A percentile compares a stretch with the other conserved stretches of the same genome.
Evolutionary conservation across 164 flowering plant species (phyloP).

Genomic region (Vitis cinerea): DNA sequence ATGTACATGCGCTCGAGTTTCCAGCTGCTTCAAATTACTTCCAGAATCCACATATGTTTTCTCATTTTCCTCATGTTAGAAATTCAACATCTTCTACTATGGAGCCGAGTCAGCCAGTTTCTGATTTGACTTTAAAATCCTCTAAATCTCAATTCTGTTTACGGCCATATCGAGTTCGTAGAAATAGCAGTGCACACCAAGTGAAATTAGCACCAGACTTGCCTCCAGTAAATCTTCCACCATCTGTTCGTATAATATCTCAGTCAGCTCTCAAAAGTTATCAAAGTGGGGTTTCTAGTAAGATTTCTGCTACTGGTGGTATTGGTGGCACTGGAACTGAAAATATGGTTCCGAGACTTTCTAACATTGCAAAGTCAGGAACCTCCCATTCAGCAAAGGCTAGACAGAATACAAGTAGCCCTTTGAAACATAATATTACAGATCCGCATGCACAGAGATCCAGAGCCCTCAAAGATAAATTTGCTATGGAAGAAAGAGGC

Average conservation of each 20-base stretch:
- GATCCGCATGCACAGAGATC: constrained; percentile 22
- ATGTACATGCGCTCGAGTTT: constrained; percentile 16
- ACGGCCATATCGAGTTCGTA: constrained; percentile 60
- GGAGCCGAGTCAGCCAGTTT: constrained; percentile 22
- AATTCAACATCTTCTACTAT: constrained; percentile 16
- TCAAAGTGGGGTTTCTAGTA: constrained; percentile 30
- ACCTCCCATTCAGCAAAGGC: constrained; percentile 12
- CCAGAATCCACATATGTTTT: constrained; percentile 16
- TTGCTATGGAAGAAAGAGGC: constrained; percentile 35
- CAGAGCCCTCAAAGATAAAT: constrained; percentile 21
- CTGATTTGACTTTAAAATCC: constrained; percentile 26
- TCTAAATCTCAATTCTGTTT: constrained; percentile 25
- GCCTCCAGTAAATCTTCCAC: constrained; percentile 94
- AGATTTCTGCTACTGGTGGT: constrained; percentile 16
- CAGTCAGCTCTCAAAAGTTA: constrained; percentile 60
- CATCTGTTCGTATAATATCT: constrained; percentile 82
- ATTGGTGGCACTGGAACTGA: constrained; percentile 25
- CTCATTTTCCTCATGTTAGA: constrained; percentile 25
- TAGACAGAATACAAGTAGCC: constrained; percentile 13
- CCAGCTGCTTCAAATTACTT: constrained; percentile 22
- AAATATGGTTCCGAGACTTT: constrained; percentile 20
- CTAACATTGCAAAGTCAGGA: constrained; percentile 21
- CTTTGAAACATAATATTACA: constrained; percentile 5
- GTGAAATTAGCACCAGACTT: constrained; percentile 90
- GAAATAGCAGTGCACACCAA: constrained; percentile 31